Conservation (phyloP, 2,329 filamentous ascomycete species). For the Aaosphaeria pasadenensis region DNA sequence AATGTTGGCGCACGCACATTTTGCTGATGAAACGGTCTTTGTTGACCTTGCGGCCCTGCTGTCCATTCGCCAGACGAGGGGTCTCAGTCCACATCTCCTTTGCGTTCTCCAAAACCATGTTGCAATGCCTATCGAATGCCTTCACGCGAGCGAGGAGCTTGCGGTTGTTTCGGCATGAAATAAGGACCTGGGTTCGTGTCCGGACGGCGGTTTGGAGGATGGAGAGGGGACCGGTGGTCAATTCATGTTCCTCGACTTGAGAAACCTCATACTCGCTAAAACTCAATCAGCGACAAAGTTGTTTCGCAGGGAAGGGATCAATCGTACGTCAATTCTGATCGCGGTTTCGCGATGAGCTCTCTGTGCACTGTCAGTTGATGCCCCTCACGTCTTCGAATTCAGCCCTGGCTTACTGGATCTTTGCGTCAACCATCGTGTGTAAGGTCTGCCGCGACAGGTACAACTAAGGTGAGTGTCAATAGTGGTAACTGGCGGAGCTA, state of each 20-base stretch:
- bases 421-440: constrained; percentile 35
- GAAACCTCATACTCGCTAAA: constrained; percentile 85
- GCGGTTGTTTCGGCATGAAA: constrained; percentile 96
- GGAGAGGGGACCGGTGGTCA: constrained; percentile 77
- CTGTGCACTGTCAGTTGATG: constrained; percentile 44
- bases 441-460: not conserved
- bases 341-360: constrained; percentile 85
- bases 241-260: constrained; percentile 75
- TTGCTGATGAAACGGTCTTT: constrained; percentile 99
- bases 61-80: constrained; percentile 75
- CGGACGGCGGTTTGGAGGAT: constrained; percentile 96
- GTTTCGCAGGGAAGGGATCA: constrained; percentile 1
- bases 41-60: constrained; percentile 87
- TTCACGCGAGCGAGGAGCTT: constrained; percentile 97
- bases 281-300: constrained; percentile 15
- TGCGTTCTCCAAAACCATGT: constrained; percentile 97
- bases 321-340: constrained; percentile 84
- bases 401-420: constrained; percentile 40
- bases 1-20: constrained; percentile 60
- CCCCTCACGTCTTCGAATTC: not conserved
- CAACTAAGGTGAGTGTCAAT: not conserved
- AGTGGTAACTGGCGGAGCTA: not conserved
- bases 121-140: constrained; percentile 97
- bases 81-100: constrained; percentile 99
- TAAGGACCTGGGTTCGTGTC: constrained; percentile 91